Conservation (phyloP, 1,284 basidiomycete species). For the Abortiporus biennis region DNA sequence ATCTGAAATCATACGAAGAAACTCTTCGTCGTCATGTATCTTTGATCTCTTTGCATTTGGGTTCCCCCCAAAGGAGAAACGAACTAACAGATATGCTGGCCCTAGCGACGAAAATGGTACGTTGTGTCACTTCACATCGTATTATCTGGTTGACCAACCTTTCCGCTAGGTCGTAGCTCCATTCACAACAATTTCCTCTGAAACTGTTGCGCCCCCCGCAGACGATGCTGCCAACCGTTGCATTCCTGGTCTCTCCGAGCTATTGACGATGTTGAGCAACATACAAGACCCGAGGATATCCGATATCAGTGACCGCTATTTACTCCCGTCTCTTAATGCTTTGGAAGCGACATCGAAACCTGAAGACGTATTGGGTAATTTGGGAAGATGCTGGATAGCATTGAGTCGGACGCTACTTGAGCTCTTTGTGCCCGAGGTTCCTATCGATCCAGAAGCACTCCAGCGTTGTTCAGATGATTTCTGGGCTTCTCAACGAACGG, state of each 20-base stretch:
- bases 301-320: no score
- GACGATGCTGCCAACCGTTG: background rate
- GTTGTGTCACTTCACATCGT: background rate
- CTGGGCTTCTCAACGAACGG: slow-evolving; percentile 37
- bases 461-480: slow-evolving; percentile 50
- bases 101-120: slow-evolving; percentile 15
- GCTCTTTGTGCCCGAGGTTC: slow-evolving; percentile 82
- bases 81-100: slow-evolving; percentile 12
- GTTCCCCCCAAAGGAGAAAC: slow-evolving; percentile 7
- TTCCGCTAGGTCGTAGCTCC: no score
- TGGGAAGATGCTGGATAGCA: slow-evolving; percentile 65
- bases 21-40: slow-evolving; percentile 16
- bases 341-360: no score
- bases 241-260: background rate
- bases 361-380: slow-evolving; percentile 4
- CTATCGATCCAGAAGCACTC: slow-evolving; percentile 83
- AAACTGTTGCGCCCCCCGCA: no score
- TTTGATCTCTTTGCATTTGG: slow-evolving; percentile 6
- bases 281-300: no score
- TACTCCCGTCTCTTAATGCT: no score
- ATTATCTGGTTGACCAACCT: background rate
- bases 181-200: no score
- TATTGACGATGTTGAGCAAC: no score
- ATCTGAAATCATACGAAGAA: slow-evolving; percentile 7
- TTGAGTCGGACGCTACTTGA: slow-evolving; percentile 56